Percentiles rank a stretch among this genome's conserved stretches.
phyloP scores from a whole-genome alignment of 2,329 filamentous ascomycete species.

The Leptoxyphium fumago region DNA sequence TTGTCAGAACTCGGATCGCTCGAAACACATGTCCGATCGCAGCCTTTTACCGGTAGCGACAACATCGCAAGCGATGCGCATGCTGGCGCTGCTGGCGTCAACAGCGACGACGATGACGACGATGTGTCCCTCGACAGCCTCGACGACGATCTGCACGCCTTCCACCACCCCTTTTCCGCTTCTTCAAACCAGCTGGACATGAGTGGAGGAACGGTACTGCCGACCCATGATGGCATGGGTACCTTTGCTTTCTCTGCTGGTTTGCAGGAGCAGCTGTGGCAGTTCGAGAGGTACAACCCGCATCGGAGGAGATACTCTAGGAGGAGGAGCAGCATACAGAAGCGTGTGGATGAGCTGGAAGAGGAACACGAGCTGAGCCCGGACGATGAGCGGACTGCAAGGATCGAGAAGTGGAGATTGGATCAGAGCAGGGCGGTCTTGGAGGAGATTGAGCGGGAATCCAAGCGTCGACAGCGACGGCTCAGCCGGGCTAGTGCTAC shows the following conservation, averaged over 20 bases:
- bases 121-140: slow-evolving; percentile 75
- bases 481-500: slow-evolving; percentile 42
- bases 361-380: slow-evolving; percentile 32
- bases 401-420: slow-evolving; percentile 83
- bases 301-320: slow-evolving; percentile 43
- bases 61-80: slow-evolving; percentile 22
- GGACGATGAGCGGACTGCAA: slow-evolving; percentile 57
- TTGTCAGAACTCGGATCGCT: slow-evolving; percentile 71
- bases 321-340: slow-evolving; percentile 42
- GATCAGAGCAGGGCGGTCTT: slow-evolving; percentile 78
- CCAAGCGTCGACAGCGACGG: slow-evolving; percentile 45
- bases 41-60: slow-evolving; percentile 32
- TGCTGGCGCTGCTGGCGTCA: slow-evolving; percentile 21
- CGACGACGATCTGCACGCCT: slow-evolving; percentile 81
- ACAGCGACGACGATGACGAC: slow-evolving; percentile 34
- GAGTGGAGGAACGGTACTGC: slow-evolving; percentile 58
- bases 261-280: slow-evolving; percentile 74
- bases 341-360: slow-evolving; percentile 40
- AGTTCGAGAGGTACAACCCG: slow-evolving; percentile 76
- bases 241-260: slow-evolving; percentile 48
- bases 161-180: slow-evolving; percentile 44
- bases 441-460: slow-evolving; percentile 81
- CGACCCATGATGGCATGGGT: slow-evolving; percentile 80
- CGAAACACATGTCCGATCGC: slow-evolving; percentile 50
- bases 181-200: slow-evolving; percentile 37